Base-by-base conservation (phyloP, 257 asterid genomes). In the Lithospermum erythrorhizon region DNA sequence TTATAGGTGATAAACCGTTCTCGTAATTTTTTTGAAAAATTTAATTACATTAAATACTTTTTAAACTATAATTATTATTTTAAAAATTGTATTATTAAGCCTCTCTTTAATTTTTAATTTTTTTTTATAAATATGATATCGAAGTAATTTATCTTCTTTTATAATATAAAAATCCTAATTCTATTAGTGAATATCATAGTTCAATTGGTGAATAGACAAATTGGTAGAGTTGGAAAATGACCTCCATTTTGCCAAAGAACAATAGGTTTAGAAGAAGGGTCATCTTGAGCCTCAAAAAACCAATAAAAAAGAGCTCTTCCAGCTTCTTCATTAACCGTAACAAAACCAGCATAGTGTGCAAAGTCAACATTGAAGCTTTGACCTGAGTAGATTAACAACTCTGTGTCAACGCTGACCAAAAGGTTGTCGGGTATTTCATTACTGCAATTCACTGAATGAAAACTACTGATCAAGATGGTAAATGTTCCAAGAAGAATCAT, bases 201-300 rank as follows among this genome's bases (percentile, higher is more conserved):
- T n/a, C n/a, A n/a, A n/a, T n/a, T n/a, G n/a, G n/a, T n/a, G n/a
- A n/a, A n/a, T n/a, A n/a, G n/a, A n/a, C n/a, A n/a, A n/a, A n/a
- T n/a, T n/a, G n/a, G n/a, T n/a, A n/a, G n/a, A n/a, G n/a, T n/a
- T n/a, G n/a, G n/a, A 48, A 14, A 58, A 62, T 3, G 58, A 90
- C 98, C 96, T 88, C 98, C 98, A 82, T 88, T 91, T 52, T 86
- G 94, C 98, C 98, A 91, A 64, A 91, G 98, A 75, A 91, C 77
- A 66, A 91, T 69, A 70, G 98, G 95, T 68, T 91, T 88, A 49
- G 95, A 79, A 61, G 94, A 73, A 71, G 98, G 89, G 61, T 88
- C 87, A 47, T 86, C 90, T 13, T 75, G 83, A 65, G 96, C 89
- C 73, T 88, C 98, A 71, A 91, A 86, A 84, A 91, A 86, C 96